Evolutionary conservation across 2,329 filamentous ascomycete genomes (phyloP), one percentile per base, ranked within the genome.

Genomic region (Lecanicillium sp.): DNA sequence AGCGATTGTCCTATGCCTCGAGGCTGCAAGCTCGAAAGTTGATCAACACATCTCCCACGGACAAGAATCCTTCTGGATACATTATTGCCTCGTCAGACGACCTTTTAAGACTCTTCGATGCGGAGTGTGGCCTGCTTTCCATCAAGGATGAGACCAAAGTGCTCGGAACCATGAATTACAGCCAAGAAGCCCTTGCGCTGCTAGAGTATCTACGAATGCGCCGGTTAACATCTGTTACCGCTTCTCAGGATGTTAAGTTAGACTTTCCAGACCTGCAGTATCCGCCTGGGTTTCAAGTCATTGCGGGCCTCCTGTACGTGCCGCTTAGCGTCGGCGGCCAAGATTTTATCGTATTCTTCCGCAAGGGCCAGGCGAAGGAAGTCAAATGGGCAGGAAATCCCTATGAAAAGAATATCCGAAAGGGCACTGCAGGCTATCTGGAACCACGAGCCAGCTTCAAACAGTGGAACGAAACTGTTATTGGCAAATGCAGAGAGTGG

Each of bases 341-440:
- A 20, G 88, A 95, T 50, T 95, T 95, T 50, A 94, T 95, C 31
- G 84, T 88, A 0, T 94, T 95, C 55, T 94, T 94, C 62, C 77
- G 88, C n/a, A 81, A 73, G 48, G 80, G 81, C 0, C 85, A 89
- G 50, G 56, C 78, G 19, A 83, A 74, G 52, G 81, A 87, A 59
- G 86, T 85, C 15, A 89, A 82, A 57, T 94, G 82, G 87, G 87
- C 84, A 3, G 88, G 81, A 3, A 95, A 88, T 51, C 87, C 87
- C 0, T 89, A 92, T 51, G 83, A 92, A 43, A 92, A 90, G 54
- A 71, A 73, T 14, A 59, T 87, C 42, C 79, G 80, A 49, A 73
- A 84, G 52, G 84, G 84, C 1, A 89, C 84, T 0, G 71, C 78
- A 25, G 77, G 75, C 1, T 87, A 83, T 47, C 64, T 94, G 1